These are phyloP conservation scores for Fusarium citri DNA, from an alignment of 2,329 filamentous ascomycete species.

Conservation along the genomic window DNA sequence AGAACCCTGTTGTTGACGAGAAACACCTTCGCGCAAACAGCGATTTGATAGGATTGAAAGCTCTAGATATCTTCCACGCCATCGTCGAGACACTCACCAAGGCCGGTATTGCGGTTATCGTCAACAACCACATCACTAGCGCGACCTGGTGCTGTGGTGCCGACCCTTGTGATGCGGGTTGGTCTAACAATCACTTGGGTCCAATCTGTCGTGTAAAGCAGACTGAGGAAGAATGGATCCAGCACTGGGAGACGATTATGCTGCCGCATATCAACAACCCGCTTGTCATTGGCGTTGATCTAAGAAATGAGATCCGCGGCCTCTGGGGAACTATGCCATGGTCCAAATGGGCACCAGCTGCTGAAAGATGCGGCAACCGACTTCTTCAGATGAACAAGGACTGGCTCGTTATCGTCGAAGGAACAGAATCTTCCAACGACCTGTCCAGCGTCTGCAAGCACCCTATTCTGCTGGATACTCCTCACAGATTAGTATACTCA, in stretches of 20 bases:
- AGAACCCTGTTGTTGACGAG: conserved; percentile 66
- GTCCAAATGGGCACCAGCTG: conserved; percentile 71
- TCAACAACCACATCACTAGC: conserved; percentile 78
- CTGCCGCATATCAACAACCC: conserved; percentile 66
- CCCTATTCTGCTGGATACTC: conserved; percentile 67
- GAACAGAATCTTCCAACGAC: conserved; percentile 75
- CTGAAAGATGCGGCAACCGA: conserved; percentile 71
- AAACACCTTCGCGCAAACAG: conserved; percentile 66
- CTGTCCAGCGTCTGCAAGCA: conserved; percentile 65
- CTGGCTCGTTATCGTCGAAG: conserved; percentile 77
- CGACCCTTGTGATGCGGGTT: conserved; percentile 74
- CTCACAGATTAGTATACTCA: conserved; percentile 72
- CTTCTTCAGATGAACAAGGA: conserved; percentile 69
- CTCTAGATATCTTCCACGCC: conserved; percentile 71
- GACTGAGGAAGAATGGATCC: conserved; percentile 74
- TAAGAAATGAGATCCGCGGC: conserved; percentile 76
- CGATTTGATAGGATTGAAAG: conserved; percentile 67
- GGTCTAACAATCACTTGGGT: conserved; percentile 73
- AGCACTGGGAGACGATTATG: conserved; percentile 75
- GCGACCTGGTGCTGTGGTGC: conserved; percentile 77
- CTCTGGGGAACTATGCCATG: conserved; percentile 77
- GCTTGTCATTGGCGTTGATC: conserved; percentile 72
- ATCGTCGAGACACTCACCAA: conserved; percentile 69
- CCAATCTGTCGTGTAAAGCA: conserved; percentile 70
- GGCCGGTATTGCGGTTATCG: conserved; percentile 71